phyloP scores from a whole-genome alignment of 495 filamentous ascomycete species.

The Penicillium silybi region DNA sequence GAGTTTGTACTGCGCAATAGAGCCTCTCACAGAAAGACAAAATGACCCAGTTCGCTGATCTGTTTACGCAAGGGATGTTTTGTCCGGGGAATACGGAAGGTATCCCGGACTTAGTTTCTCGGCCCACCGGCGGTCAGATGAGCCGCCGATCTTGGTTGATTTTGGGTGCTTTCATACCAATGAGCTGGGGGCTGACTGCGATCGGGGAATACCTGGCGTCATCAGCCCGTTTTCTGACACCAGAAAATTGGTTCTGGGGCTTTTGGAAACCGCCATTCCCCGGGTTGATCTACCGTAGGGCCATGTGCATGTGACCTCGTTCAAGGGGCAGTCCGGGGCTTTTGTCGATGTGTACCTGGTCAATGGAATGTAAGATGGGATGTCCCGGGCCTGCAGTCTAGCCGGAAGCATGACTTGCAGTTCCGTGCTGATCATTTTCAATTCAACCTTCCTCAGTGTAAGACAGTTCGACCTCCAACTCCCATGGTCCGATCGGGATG shows the following conservation, averaged over 20 bases:
- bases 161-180: conserved; percentile 12
- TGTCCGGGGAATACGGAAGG: conserved; percentile 16
- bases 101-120: conserved; percentile 19
- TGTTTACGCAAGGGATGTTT: conserved; percentile 22
- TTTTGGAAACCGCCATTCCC: background rate
- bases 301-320: conserved; percentile 11
- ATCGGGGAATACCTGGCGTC: conserved; percentile 1
- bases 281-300: background rate
- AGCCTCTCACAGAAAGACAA: conserved; percentile 1
- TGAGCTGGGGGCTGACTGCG: background rate
- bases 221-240: background rate
- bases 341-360: conserved; percentile 1
- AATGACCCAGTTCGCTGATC: conserved; percentile 13
- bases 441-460: background rate
- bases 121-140: conserved; percentile 18
- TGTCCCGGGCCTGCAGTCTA: conserved; percentile 9
- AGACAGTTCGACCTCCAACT: background rate
- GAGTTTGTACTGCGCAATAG: background rate
- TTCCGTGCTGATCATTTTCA: conserved; percentile 20
- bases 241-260: background rate
- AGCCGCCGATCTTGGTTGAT: conserved; percentile 5
- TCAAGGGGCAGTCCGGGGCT: background rate
- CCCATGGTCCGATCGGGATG: background rate
- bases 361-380: conserved; percentile 9
- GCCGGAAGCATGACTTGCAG: conserved; percentile 24